phyloP scores from a whole-genome alignment of 345 rosid genomes.

The Excoecaria agallocha region DNA sequence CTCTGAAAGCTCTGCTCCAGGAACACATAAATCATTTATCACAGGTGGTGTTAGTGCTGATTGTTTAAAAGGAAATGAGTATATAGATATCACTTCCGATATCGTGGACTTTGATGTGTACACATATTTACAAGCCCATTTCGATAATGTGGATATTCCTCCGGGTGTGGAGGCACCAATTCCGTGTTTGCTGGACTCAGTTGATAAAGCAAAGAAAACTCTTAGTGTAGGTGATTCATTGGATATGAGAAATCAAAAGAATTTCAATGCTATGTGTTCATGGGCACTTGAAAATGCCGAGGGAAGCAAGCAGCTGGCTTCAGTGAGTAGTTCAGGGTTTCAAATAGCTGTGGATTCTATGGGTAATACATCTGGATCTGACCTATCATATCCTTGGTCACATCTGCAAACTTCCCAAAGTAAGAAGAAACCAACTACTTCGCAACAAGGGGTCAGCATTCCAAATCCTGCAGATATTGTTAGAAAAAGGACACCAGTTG shows the following conservation, averaged over 20 bases:
- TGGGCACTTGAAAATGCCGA: conserved; percentile 18
- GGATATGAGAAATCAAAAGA: conserved; percentile 8
- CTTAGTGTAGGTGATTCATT: conserved; percentile 25
- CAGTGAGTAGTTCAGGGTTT: conserved; percentile 21
- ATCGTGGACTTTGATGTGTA: conserved; percentile 42
- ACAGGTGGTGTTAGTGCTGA: conserved; percentile 36
- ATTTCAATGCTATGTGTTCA: not conserved
- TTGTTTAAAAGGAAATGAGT: conserved; percentile 32
- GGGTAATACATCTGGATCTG: conserved; percentile 27
- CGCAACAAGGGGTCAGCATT: conserved; percentile 21
- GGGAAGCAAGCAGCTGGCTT: conserved; percentile 23
- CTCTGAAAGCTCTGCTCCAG: conserved; percentile 26
- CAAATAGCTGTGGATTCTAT: conserved; percentile 10
- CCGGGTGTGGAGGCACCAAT: conserved; percentile 76
- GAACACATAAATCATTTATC: conserved; percentile 34
- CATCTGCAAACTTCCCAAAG: conserved; percentile 15
- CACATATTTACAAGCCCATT: conserved; percentile 58
- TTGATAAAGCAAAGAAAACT: conserved; percentile 22
- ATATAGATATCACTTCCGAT: conserved; percentile 22
- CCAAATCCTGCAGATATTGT: conserved; percentile 18
- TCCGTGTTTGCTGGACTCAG: conserved; percentile 52
- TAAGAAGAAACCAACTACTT: conserved; percentile 25
- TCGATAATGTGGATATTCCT: conserved; percentile 63
- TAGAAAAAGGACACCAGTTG: conserved; percentile 15
- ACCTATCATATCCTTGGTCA: conserved; percentile 25